Evolutionary conservation across 768 basidiomycete genomes (phyloP).

Genomic region (Lyophyllum atratum): DNA sequence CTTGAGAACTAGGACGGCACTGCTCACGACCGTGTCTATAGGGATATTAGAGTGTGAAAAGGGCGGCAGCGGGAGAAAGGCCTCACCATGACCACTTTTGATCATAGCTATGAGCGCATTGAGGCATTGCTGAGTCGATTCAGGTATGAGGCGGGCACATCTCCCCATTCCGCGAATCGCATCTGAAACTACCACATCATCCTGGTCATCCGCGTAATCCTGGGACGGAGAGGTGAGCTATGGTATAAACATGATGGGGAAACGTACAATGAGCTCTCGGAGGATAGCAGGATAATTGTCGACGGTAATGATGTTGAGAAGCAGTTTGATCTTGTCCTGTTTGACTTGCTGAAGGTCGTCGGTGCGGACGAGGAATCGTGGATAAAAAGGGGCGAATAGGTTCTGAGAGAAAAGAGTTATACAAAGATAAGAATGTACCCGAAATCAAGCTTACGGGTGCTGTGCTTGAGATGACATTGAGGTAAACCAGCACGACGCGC

Average conservation of each 20-base stretch:
- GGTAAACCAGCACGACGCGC: constrained; percentile 71
- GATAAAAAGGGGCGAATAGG: constrained; percentile 63
- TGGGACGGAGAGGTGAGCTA: constrained; percentile 27
- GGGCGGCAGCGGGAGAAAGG: not conserved
- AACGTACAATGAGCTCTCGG: constrained; percentile 80
- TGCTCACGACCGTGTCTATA: constrained; percentile 74
- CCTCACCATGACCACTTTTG: constrained; percentile 70
- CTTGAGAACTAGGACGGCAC: constrained; percentile 85
- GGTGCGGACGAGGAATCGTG: constrained; percentile 68
- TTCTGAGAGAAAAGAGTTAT: constrained; percentile 37
- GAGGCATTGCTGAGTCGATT: constrained; percentile 71
- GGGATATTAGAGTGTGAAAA: not conserved
- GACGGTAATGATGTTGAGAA: constrained; percentile 63
- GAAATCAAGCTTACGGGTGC: constrained; percentile 55
- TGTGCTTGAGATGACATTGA: constrained; percentile 63
- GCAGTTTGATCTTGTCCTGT: constrained; percentile 70
- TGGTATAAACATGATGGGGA: not conserved
- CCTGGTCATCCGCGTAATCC: constrained; percentile 82
- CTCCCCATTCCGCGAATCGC: constrained; percentile 80
- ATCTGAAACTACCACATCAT: constrained; percentile 70
- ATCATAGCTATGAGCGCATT: constrained; percentile 79
- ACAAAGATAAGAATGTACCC: not conserved
- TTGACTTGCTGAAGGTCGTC: constrained; percentile 71
- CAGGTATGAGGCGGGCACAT: constrained; percentile 69
- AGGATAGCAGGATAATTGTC: constrained; percentile 75